A percentile compares a stretch with the other conserved stretches of the same genome.
Conservation (phyloP, 164 flowering plant genomes). For the Santalum album region DNA sequence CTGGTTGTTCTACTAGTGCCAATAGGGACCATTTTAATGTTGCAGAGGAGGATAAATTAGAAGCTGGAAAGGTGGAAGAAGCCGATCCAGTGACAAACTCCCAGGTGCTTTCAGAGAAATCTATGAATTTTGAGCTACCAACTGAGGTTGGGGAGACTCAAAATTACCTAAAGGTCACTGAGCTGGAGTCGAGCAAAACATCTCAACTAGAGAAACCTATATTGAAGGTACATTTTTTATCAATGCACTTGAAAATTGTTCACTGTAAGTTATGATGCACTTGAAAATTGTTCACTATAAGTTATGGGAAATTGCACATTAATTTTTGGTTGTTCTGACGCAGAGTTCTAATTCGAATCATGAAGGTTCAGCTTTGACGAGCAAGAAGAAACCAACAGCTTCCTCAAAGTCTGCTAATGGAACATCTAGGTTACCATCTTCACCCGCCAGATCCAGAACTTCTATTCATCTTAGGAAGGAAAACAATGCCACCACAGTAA, state of each 20-base stretch:
- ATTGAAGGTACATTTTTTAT: constrained; percentile 24
- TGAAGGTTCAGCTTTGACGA: not conserved
- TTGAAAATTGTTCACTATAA: too few relatives aligned
- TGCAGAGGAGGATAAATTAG: constrained; percentile 3
- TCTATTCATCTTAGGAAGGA: not conserved
- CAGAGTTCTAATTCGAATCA: not conserved
- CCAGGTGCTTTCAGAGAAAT: constrained; percentile 9
- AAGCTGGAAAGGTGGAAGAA: constrained; percentile 4
- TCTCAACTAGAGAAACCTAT: constrained; percentile 26
- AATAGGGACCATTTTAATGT: not conserved
- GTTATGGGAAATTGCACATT: too few relatives aligned
- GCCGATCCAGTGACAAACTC: constrained; percentile 9
- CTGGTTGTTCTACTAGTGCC: not conserved
- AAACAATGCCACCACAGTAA: not conserved
- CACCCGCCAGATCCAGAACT: not conserved
- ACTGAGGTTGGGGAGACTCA: constrained; percentile 8
- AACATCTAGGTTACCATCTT: not conserved
- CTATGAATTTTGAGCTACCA: constrained; percentile 4
- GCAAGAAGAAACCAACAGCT: not conserved
- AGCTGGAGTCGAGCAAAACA: constrained; percentile 11
- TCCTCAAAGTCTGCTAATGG: not conserved
- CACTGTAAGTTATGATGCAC: too few relatives aligned
- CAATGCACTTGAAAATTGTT: too few relatives aligned
- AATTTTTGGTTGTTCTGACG: not conserved
- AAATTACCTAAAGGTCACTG: constrained; percentile 4